Evolutionary conservation across 2,329 filamentous ascomycete genomes (phyloP).

Genomic region (Hypomyces rosellus): DNA sequence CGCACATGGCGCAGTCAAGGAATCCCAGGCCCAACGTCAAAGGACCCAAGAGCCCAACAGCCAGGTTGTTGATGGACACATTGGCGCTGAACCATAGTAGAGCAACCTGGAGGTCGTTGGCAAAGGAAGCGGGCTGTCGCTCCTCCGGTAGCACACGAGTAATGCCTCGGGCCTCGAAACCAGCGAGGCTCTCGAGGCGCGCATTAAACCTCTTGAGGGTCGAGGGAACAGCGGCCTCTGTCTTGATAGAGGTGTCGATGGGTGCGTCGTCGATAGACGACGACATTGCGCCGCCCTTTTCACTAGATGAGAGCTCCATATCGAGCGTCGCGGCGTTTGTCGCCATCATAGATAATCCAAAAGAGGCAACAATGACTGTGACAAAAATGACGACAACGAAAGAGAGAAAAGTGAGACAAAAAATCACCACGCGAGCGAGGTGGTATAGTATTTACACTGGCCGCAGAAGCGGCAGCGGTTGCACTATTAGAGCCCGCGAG

Average conservation of each 20-base stretch:
- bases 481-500: too few relatives aligned
- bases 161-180: slow-evolving; percentile 36
- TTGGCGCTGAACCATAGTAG: slow-evolving; percentile 41
- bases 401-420: too few relatives aligned
- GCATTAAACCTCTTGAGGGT: slow-evolving; percentile 14
- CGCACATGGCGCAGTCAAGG: slow-evolving; percentile 63
- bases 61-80: slow-evolving; percentile 41
- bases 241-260: not conserved
- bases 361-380: too few relatives aligned
- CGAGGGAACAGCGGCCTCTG: not conserved
- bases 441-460: too few relatives aligned
- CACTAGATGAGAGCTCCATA: too few relatives aligned
- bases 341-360: too few relatives aligned
- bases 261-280: not conserved
- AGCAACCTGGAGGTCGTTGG: slow-evolving; percentile 33
- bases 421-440: too few relatives aligned
- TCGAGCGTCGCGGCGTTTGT: too few relatives aligned
- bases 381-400: too few relatives aligned
- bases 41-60: slow-evolving; percentile 65
- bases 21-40: slow-evolving; percentile 66
- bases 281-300: too few relatives aligned
- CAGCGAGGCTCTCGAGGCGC: slow-evolving; percentile 26
- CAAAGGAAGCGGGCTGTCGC: slow-evolving; percentile 25
- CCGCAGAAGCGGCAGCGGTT: too few relatives aligned
- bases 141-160: slow-evolving; percentile 32